Conservation (phyloP, 1,284 basidiomycete genomes). For the Serendipita sp. region DNA sequence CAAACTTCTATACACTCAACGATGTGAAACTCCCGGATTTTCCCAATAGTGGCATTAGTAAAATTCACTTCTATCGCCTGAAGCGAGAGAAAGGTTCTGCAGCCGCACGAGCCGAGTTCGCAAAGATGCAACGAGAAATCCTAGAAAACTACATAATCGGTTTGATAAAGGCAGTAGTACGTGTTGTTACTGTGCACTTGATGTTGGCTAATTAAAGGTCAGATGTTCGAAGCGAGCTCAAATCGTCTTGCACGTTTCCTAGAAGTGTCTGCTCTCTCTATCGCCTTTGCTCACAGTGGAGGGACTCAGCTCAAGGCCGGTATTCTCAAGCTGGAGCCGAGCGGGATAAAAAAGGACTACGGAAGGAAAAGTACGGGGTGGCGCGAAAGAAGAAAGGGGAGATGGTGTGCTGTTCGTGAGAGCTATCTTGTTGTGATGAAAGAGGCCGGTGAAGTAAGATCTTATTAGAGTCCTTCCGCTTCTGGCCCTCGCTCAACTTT, state of each 20-base stretch:
- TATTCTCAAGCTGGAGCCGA: constrained; percentile 46
- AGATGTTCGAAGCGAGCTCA: constrained; percentile 95
- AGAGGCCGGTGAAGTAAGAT: constrained; percentile 69
- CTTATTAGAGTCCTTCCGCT: not conserved
- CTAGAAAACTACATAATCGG: constrained; percentile 83
- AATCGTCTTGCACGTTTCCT: constrained; percentile 91
- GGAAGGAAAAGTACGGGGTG: constrained; percentile 53
- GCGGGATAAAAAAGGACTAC: constrained; percentile 37
- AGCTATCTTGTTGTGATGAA: constrained; percentile 82
- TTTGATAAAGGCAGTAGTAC: constrained; percentile 77
- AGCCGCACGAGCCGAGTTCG: constrained; percentile 53
- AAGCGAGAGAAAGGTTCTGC: constrained; percentile 3
- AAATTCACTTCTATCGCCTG: constrained; percentile 5
- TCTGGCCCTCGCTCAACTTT: not conserved
- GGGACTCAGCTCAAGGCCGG: constrained; percentile 76
- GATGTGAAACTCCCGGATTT: constrained; percentile 82
- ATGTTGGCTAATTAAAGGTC: constrained; percentile 4
- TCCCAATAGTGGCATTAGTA: constrained; percentile 43
- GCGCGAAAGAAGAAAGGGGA: constrained; percentile 54
- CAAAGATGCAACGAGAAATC: constrained; percentile 62
- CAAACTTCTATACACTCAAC: constrained; percentile 61
- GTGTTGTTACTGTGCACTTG: constrained; percentile 19
- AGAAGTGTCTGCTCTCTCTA: constrained; percentile 82
- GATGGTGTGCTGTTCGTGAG: constrained; percentile 92
- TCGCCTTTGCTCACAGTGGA: constrained; percentile 75